Evolutionary conservation across 306 rosid species (phyloP), one percentile per base, ranked within the genome.

Genomic region (Vigna trinervia): DNA sequence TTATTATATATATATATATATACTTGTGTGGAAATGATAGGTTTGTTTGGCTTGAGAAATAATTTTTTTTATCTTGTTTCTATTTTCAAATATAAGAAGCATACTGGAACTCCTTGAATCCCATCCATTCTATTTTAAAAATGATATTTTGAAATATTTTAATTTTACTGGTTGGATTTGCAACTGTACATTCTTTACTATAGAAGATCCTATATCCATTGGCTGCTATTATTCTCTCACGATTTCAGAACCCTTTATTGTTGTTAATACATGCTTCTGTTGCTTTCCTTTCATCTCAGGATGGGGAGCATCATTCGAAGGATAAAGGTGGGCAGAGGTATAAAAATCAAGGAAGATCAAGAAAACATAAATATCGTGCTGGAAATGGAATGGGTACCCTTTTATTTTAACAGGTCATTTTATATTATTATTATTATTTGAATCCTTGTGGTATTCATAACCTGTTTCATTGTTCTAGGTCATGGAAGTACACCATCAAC

Each of bases 341-440:
- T 80, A 85, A 88, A 78, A 87, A 88, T 80, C 86, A 84, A 70
- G 96, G 90, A 53, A 88, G 89, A 67, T 15, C 89, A 47, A 90
- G 94, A 56, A 86, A 89, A 76, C 87, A 85, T n/a, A 93, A 89
- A 76, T 86, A 96, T 59, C 91, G 86, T 32, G 81, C 89, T 57
- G 69, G 41, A 61, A 91, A 90, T 75, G 99, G 97, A 74, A 86
- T 83, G 75, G 98, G 99, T 90, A 92, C 64, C 26, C 58, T 48
- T 15, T 8, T 56, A 22, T 41, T 47, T 78, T 60, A 1, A 36
- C 41, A 15, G 30, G 7, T 45, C 13, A 38, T 9, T 26, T 62
- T 41, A 52, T 70, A 13, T 1, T 52, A 4, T 52, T 8, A 30
- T 54, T 30, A n/a, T 32, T 66, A 43, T 62, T 39, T 56, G 74